Percentiles rank a stretch among this genome's conserved stretches.
Evolutionary conservation across 179 eudicot genomes (phyloP).

Genomic region (Sideroxylon spinosum): DNA sequence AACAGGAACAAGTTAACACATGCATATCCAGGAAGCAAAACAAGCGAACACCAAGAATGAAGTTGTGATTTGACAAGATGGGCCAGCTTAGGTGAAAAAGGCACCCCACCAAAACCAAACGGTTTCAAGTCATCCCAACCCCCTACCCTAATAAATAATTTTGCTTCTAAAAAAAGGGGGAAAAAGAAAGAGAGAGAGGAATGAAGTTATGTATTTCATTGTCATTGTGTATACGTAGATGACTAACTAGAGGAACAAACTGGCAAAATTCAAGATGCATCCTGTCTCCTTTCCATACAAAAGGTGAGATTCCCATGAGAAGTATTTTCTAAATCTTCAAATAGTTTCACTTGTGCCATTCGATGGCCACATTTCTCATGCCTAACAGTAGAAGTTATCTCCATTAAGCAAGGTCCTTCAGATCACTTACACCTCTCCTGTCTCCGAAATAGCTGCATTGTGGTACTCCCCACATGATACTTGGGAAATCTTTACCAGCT

Average conservation of each 20-base stretch:
- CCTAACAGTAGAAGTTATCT: constrained; percentile 26
- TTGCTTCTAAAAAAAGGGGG: too few species aligned
- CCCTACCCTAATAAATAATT: too few species aligned
- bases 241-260: constrained; percentile 8
- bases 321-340: constrained; percentile 13
- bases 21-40: neutral
- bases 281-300: constrained; percentile 10
- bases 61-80: neutral
- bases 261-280: constrained; percentile 2
- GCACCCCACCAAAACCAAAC: too few species aligned
- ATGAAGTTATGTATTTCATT: neutral
- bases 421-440: constrained; percentile 95
- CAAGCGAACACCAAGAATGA: neutral
- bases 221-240: neutral
- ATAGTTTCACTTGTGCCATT: constrained; percentile 26
- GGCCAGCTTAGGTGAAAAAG: too few species aligned
- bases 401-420: constrained; percentile 32
- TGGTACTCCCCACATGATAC: constrained; percentile 98
- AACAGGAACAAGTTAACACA: neutral
- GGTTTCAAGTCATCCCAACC: too few species aligned
- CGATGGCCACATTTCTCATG: constrained; percentile 26
- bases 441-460: constrained; percentile 85
- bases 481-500: constrained; percentile 73
- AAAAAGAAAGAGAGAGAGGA: neutral
- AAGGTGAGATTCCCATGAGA: constrained; percentile 14